Base-by-base conservation (phyloP, 495 filamentous ascomycete genomes). In the Astrothelium subdiscretum region DNA sequence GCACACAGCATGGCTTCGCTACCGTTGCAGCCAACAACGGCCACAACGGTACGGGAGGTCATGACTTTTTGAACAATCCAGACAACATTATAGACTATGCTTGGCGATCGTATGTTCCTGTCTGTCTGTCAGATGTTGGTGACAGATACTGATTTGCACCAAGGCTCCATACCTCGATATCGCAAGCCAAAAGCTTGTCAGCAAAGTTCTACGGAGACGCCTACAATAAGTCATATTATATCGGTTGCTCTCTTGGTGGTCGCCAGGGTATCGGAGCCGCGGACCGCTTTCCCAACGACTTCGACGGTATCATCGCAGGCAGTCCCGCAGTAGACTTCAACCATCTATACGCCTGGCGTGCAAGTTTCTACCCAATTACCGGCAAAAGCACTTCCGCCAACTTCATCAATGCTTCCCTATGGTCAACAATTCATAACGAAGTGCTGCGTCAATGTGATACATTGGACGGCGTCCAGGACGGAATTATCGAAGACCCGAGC, bases 231-330 rank as follows among this genome's bases (percentile, higher is more conserved):
- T 78, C 76, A 3, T 83, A 83, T 66, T 85, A 81, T 65, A 65
- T 81, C 0, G 82, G 81, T 26, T 85, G 82, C 68, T 83, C 80
- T 4, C 80, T 78, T 26, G 82, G 80, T 18, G 82, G 82, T 10
- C 74, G 78, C 2, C 74, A 85, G 64, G 82, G 82, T 12, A 78
- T 79, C 58, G 80, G 80, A 62, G 71, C 73, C 4, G 71, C 76
- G 5, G 76, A 83, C 63, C 73, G 77, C 59, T 82, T 74, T 62
- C 80, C 80, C 6, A 70, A 75, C 32, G 77, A 80, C 64, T 82
- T 73, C 43, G 71, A 75, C 1, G 81, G 79, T 2, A 77, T 81
- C 4, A 77, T 81, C 8, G 67, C 68, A 18, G 71, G 71, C 1
- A 63, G 69, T 6, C 68, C 72, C 15, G 71, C 70, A 2, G 35